Conservation (phyloP, 345 rosid species). For the Fremontodendron californicum region DNA sequence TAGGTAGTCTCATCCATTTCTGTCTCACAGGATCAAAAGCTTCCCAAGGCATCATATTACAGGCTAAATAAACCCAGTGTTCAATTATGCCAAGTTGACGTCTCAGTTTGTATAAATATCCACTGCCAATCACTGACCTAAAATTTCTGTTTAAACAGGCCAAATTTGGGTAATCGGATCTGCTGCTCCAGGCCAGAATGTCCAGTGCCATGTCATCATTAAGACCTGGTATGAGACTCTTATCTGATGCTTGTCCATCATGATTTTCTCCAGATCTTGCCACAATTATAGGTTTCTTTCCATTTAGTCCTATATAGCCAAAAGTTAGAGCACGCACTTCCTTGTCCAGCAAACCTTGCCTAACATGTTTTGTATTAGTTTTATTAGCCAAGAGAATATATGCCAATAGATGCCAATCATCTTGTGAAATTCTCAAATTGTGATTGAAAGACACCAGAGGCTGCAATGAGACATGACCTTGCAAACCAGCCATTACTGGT, state of each 20-base stretch:
- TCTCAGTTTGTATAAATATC: conserved; percentile 34
- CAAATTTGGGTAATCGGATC: conserved; percentile 33
- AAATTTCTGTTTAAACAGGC: conserved; percentile 36
- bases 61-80: conserved; percentile 45
- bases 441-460: neutral
- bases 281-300: neutral
- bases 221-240: conserved; percentile 34
- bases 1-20: conserved; percentile 40
- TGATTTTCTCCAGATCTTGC: conserved; percentile 24
- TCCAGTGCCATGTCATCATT: conserved; percentile 33
- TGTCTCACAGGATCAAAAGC: conserved; percentile 40
- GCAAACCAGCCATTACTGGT: conserved; percentile 13
- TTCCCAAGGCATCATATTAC: conserved; percentile 41
- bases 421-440: conserved; percentile 1
- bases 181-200: conserved; percentile 31
- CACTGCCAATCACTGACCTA: conserved; percentile 32
- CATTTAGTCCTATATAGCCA: conserved; percentile 13
- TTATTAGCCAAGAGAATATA: conserved; percentile 19
- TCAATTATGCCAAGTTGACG: conserved; percentile 32
- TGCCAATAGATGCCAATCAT: conserved; percentile 19
- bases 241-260: conserved; percentile 18
- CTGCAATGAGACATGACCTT: conserved; percentile 4
- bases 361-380: conserved; percentile 14
- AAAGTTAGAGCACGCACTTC: conserved; percentile 18
- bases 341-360: conserved; percentile 15